Conservation (phyloP, 1,284 basidiomycete species). For the Malassezia cuniculi region DNA sequence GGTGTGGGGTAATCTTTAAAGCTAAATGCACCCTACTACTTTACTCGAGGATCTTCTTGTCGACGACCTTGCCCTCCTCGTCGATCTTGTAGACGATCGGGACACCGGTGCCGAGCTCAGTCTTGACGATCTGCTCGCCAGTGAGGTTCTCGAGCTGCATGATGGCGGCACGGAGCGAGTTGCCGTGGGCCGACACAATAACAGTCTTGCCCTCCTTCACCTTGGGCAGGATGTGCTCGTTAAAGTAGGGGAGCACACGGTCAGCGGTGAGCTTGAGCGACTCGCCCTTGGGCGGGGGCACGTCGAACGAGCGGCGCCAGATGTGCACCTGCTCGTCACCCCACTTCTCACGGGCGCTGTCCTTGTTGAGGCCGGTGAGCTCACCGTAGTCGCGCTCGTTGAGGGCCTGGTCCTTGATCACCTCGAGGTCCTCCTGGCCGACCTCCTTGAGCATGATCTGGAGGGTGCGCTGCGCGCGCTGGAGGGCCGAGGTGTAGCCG, state of each 20-base stretch:
- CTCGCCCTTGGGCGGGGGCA: slow-evolving; percentile 47
- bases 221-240: slow-evolving; percentile 46
- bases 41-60: slow-evolving; percentile 40
- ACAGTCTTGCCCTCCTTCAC: slow-evolving; percentile 47
- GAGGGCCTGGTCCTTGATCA: slow-evolving; percentile 46
- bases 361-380: slow-evolving; percentile 47
- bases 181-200: slow-evolving; percentile 47
- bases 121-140: slow-evolving; percentile 46
- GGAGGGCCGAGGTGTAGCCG: slow-evolving; percentile 47
- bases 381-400: slow-evolving; percentile 49
- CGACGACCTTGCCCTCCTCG: slow-evolving; percentile 37
- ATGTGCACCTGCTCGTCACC: slow-evolving; percentile 48
- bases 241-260: slow-evolving; percentile 47
- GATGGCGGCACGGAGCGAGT: slow-evolving; percentile 47
- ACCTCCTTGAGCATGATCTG: slow-evolving; percentile 47
- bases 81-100: slow-evolving; percentile 48
- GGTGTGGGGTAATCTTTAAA: not conserved
- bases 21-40: too few species aligned
- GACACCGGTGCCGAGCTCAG: slow-evolving; percentile 47
- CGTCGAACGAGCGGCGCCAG: slow-evolving; percentile 45
- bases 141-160: slow-evolving; percentile 46
- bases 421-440: slow-evolving; percentile 43
- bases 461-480: slow-evolving; percentile 47
- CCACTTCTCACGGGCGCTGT: slow-evolving; percentile 47
- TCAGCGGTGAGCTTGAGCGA: slow-evolving; percentile 47